Conservation (phyloP, 2,329 filamentous ascomycete species). For the Trichoderma sp. region DNA sequence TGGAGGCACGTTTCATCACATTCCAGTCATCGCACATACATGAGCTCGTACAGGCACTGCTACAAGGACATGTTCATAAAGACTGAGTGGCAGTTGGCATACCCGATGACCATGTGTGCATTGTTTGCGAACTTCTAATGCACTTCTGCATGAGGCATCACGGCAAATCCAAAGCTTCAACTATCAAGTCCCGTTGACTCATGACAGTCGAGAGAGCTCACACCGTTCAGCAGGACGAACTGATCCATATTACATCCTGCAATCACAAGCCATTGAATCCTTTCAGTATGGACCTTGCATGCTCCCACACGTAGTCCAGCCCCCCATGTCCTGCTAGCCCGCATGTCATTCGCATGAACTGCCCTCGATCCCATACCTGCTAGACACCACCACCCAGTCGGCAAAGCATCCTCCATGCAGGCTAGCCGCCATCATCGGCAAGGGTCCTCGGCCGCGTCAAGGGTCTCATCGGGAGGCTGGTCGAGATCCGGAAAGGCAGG, state of each 20-base stretch:
- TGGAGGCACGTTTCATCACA: slow-evolving; percentile 18
- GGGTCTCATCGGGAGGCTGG: slow-evolving; percentile 2
- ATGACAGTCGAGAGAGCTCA: not conserved
- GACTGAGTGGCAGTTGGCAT: too few species aligned
- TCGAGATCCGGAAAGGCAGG: not conserved
- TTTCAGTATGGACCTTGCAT: not conserved
- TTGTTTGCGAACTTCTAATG: too few species aligned
- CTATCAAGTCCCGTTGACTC: not conserved
- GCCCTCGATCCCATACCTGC: slow-evolving; percentile 2
- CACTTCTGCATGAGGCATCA: too few species aligned
- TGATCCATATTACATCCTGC: not conserved
- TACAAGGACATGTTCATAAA: not conserved
- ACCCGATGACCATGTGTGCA: too few species aligned
- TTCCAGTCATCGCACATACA: not conserved
- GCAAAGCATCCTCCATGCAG: slow-evolving; percentile 7
- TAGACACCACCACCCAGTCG: not conserved
- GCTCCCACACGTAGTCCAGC: not conserved
- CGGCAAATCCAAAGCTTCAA: too few species aligned
- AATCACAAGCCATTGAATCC: too few species aligned
- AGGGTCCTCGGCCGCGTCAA: slow-evolving; percentile 7
- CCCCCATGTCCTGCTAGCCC: slow-evolving; percentile 3
- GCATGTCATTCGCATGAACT: slow-evolving; percentile 13
- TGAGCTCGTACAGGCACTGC: not conserved
- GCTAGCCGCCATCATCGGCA: not conserved
- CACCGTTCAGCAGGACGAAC: not conserved